Conservation (phyloP, 2,329 filamentous ascomycete genomes). For the Colletotrichum sp. region DNA sequence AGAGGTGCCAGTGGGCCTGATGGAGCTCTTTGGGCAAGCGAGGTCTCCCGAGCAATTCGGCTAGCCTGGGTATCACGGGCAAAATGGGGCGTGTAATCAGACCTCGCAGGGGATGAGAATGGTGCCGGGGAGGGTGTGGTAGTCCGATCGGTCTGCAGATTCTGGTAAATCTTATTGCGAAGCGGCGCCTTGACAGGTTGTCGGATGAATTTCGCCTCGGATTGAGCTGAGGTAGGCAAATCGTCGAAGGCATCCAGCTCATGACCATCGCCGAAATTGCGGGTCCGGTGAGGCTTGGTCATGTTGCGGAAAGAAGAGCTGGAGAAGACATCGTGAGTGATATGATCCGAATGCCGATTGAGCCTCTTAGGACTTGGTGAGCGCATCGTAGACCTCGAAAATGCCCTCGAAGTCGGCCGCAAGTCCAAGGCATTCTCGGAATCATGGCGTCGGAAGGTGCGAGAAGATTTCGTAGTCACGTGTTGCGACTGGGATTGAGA, state of each 20-base stretch:
- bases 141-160: conserved; percentile 58
- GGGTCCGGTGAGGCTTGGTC: conserved; percentile 46
- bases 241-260: conserved; percentile 96
- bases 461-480: conserved; percentile 71
- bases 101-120: conserved; percentile 57
- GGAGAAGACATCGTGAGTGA: conserved; percentile 17
- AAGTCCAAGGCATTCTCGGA: conserved; percentile 73
- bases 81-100: conserved; percentile 64
- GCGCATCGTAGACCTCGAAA: conserved; percentile 63
- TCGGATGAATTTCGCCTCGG: conserved; percentile 84
- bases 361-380: conserved; percentile 64
- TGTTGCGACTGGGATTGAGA: conserved; percentile 81
- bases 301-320: conserved; percentile 20
- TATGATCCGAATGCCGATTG: conserved; percentile 36
- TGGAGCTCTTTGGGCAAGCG: conserved; percentile 63
- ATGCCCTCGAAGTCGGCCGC: conserved; percentile 60
- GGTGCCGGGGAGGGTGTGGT: conserved; percentile 60
- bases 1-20: conserved; percentile 60
- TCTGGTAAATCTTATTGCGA: conserved; percentile 63
- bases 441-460: conserved; percentile 79
- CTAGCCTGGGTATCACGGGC: conserved; percentile 71
- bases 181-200: conserved; percentile 73
- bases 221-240: conserved; percentile 82
- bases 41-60: conserved; percentile 68
- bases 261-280: conserved; percentile 88